Evolutionary conservation across 345 rosid genomes (phyloP).

Genomic region (Dipteronia dyeriana): DNA sequence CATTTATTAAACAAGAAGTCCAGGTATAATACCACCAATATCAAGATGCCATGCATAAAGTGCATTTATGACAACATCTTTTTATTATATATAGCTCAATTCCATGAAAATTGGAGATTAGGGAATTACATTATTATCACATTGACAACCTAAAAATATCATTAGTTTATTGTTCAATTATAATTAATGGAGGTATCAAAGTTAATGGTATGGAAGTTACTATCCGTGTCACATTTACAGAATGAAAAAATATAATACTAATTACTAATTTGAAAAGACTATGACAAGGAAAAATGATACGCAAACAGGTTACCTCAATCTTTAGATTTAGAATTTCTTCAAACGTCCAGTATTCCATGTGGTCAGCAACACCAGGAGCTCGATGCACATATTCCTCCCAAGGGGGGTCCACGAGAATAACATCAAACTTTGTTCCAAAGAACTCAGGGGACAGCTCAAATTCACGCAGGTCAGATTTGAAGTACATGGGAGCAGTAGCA

Average conservation of each 20-base stretch:
- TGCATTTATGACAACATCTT: background rate
- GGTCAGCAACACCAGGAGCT: constrained; percentile 98
- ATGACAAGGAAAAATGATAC: constrained; percentile 9
- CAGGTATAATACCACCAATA: background rate
- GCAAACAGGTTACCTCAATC: constrained; percentile 68
- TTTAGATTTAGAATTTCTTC: constrained; percentile 91
- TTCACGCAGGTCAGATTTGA: constrained; percentile 75
- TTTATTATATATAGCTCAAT: background rate
- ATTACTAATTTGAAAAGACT: background rate
- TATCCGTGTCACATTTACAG: background rate
- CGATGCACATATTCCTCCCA: constrained; percentile 99
- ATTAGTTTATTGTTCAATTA: background rate
- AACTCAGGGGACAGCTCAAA: constrained; percentile 89
- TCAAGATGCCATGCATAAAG: background rate
- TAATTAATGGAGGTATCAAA: background rate
- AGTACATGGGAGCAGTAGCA: constrained; percentile 94
- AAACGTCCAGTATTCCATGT: constrained; percentile 96
- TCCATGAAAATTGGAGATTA: background rate
- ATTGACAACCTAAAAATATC: background rate
- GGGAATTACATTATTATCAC: background rate
- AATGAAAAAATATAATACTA: constrained; percentile 15
- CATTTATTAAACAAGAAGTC: constrained; percentile 1
- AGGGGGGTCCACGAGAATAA: constrained; percentile 96
- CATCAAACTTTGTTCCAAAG: constrained; percentile 97
- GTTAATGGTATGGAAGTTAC: background rate